phyloP scores from a whole-genome alignment of 805 yeast species.

The Clavispora santaluciae region DNA sequence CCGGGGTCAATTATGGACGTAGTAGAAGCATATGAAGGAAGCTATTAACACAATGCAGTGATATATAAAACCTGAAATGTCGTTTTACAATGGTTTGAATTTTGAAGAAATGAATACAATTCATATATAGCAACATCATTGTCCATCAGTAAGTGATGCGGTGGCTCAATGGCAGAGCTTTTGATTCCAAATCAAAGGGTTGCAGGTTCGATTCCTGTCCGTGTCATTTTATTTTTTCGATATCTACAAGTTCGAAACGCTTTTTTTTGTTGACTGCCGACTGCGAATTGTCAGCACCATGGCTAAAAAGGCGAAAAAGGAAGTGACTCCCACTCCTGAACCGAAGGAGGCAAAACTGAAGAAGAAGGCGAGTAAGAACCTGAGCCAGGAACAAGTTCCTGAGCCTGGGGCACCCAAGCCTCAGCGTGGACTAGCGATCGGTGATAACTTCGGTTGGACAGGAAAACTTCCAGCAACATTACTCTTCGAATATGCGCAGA shows the following conservation, averaged over 20 bases:
- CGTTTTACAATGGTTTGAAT: too few species aligned
- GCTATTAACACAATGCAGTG: too few species aligned
- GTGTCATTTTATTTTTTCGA: conserved; percentile 13
- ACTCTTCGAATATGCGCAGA: conserved; percentile 82
- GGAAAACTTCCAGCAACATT: conserved; percentile 89
- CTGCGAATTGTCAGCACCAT: background rate
- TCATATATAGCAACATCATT: too few species aligned
- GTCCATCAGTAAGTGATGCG: conserved; percentile 16
- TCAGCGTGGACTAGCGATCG: conserved; percentile 36
- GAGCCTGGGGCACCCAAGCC: conserved; percentile 23
- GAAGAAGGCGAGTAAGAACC: conserved; percentile 5
- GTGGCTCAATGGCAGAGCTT: conserved; percentile 24
- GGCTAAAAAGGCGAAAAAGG: conserved; percentile 10
- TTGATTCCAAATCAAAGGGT: conserved; percentile 22
- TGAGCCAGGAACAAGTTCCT: background rate
- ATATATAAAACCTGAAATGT: too few species aligned
- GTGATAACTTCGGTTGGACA: conserved; percentile 79
- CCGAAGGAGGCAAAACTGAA: conserved; percentile 4
- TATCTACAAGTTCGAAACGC: background rate
- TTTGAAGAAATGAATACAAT: background rate
- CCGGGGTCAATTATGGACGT: too few species aligned
- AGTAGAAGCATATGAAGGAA: too few species aligned
- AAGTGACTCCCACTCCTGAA: conserved; percentile 3
- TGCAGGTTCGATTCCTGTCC: conserved; percentile 24
- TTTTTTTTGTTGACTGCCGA: background rate